Percentiles rank a stretch among this genome's conserved stretches.
Evolutionary conservation across 2,329 filamentous ascomycete species (phyloP).

Genomic region (Fusarium avenaceum): DNA sequence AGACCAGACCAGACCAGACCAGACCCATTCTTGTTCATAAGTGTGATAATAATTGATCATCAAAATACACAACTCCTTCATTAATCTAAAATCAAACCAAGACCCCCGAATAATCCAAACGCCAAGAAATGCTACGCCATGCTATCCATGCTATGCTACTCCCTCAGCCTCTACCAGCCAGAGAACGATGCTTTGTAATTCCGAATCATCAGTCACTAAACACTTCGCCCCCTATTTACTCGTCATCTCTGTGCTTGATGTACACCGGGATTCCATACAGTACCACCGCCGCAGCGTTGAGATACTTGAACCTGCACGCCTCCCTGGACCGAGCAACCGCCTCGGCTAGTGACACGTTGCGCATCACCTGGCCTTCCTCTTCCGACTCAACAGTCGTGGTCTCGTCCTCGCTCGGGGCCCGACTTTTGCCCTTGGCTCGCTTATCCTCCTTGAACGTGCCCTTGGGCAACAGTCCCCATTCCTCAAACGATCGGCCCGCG

Average conservation of each 20-base stretch:
- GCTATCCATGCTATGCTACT: conserved; percentile 22
- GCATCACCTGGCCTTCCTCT: conserved; percentile 46
- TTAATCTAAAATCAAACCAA: conserved; percentile 27
- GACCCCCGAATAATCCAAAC: conserved; percentile 34
- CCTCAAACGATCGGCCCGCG: conserved; percentile 80
- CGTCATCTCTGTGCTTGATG: conserved; percentile 60
- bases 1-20: background rate
- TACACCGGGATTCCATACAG: conserved; percentile 97
- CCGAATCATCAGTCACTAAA: conserved; percentile 18
- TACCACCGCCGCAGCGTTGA: conserved; percentile 93
- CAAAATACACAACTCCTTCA: conserved; percentile 23
- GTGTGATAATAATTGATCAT: background rate
- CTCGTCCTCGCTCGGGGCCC: conserved; percentile 43
- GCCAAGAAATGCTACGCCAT: conserved; percentile 36
- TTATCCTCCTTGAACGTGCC: conserved; percentile 60
- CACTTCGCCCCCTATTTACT: conserved; percentile 31
- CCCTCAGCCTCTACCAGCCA: conserved; percentile 13
- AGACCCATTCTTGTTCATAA: conserved; percentile 8
- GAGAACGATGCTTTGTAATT: conserved; percentile 20
- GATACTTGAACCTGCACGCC: conserved; percentile 87
- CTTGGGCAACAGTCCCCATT: conserved; percentile 81
- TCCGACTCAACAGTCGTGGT: conserved; percentile 40
- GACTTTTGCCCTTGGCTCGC: conserved; percentile 49
- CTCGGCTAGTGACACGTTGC: conserved; percentile 75
- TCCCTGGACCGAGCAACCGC: conserved; percentile 81